A percentile compares a stretch with the other conserved stretches of the same genome.
phyloP scores from a whole-genome alignment of 371 early-diverging fungal species.

The Saksenaea oblongispora region DNA sequence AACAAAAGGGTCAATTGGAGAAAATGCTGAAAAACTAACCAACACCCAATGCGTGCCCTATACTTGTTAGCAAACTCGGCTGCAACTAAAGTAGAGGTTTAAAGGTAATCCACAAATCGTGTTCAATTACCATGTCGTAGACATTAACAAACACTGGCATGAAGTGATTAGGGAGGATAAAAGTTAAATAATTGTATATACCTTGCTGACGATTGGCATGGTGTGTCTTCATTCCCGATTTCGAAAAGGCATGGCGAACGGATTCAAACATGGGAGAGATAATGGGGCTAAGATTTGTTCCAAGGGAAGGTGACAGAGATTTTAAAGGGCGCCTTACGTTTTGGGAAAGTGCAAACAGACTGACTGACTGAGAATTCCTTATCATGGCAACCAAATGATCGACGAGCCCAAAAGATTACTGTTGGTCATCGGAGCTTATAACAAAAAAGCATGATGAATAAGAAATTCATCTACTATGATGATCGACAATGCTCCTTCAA shows the following conservation, averaged over 20 bases:
- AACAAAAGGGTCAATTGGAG: background rate
- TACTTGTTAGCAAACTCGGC: slow-evolving; percentile 52
- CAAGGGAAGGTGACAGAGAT: background rate
- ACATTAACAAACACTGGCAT: slow-evolving; percentile 56
- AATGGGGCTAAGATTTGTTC: background rate
- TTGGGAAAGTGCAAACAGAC: background rate
- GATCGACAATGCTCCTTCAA: no score
- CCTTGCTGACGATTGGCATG: slow-evolving; percentile 5
- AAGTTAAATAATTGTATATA: background rate
- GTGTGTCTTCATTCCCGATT: slow-evolving; percentile 10
- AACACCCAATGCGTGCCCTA: slow-evolving; percentile 60
- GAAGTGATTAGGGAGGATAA: background rate
- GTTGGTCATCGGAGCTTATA: no score
- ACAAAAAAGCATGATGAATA: background rate
- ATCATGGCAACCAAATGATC: background rate
- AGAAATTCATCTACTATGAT: no score
- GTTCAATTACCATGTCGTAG: slow-evolving; percentile 57
- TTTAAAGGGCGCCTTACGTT: background rate
- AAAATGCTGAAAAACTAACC: slow-evolving; percentile 33
- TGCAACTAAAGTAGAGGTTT: slow-evolving; percentile 42
- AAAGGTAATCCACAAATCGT: background rate
- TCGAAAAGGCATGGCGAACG: slow-evolving; percentile 15
- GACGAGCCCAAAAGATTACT: background rate
- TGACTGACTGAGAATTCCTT: no score
- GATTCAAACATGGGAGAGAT: slow-evolving; percentile 10